Percentiles rank a stretch among this genome's conserved stretches.
Evolutionary conservation across 2,329 filamentous ascomycete genomes (phyloP).

Genomic region (Neofusicoccum sp.): DNA sequence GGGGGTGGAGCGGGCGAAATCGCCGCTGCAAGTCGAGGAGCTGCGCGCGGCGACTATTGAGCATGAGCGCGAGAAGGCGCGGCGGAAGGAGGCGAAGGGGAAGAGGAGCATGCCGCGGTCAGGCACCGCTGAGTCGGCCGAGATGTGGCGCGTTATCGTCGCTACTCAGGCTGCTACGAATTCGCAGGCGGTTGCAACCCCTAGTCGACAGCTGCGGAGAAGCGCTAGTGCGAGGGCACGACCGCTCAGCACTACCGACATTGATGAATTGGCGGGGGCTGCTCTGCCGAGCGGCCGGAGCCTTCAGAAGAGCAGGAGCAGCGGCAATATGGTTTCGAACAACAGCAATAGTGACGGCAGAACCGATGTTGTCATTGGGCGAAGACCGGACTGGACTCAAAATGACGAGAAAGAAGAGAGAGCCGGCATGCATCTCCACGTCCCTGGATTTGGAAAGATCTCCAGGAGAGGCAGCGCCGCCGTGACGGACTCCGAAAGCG

Average conservation of each 20-base stretch:
- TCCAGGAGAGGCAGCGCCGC: background rate
- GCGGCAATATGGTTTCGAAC: background rate
- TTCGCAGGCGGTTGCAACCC: background rate
- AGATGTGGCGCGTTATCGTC: constrained; percentile 8
- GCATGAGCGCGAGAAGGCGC: background rate
- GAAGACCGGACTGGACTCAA: constrained; percentile 8
- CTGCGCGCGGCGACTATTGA: background rate
- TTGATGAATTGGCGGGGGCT: background rate
- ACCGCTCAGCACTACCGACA: background rate
- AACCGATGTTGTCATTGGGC: background rate
- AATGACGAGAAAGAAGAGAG: background rate
- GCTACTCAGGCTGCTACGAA: background rate
- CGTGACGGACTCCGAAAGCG: background rate
- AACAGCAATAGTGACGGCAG: background rate
- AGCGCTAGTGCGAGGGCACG: background rate
- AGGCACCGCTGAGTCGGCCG: background rate
- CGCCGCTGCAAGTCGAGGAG: background rate
- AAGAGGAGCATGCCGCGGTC: background rate
- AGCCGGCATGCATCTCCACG: background rate
- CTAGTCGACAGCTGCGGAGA: background rate
- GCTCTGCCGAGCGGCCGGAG: background rate
- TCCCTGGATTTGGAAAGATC: background rate
- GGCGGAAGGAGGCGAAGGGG: background rate
- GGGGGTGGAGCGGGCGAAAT: background rate
- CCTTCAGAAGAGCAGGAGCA: background rate